Evolutionary conservation across 148 eudicot species (phyloP).

Genomic region (Chenopodium album): DNA sequence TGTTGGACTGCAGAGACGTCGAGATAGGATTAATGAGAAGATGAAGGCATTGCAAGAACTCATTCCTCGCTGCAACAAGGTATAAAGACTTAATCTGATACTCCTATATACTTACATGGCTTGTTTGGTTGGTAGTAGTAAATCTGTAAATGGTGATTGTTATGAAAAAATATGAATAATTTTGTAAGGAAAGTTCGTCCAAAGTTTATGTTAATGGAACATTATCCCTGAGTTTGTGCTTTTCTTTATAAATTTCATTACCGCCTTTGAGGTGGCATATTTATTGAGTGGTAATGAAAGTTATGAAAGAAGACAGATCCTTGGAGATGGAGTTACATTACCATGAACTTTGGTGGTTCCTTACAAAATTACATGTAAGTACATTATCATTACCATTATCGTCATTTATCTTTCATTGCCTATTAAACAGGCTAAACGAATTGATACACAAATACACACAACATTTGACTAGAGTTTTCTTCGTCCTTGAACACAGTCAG

Average conservation of each 20-base stretch:
- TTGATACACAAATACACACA: background rate
- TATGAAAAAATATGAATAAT: background rate
- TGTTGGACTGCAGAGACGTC: constrained; percentile 57
- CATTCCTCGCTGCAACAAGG: constrained; percentile 86
- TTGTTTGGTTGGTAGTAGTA: background rate
- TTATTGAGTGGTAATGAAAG: background rate
- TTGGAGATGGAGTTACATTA: background rate
- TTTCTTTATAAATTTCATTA: too few relatives aligned
- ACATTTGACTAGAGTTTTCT: background rate
- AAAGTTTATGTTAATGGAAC: background rate
- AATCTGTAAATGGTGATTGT: background rate
- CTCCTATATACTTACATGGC: background rate
- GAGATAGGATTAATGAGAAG: constrained; percentile 86
- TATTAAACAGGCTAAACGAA: background rate
- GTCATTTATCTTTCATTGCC: background rate
- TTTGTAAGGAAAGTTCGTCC: background rate
- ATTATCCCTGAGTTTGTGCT: background rate
- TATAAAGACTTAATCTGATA: constrained; percentile 6
- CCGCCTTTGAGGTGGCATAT: background rate
- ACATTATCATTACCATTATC: background rate
- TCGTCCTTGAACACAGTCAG: constrained; percentile 45
- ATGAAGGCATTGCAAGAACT: constrained; percentile 86
- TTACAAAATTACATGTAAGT: background rate
- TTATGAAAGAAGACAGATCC: background rate
- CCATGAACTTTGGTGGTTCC: background rate